Conservation (phyloP, 2,329 filamentous ascomycete genomes). For the Aspergillus terreus region DNA sequence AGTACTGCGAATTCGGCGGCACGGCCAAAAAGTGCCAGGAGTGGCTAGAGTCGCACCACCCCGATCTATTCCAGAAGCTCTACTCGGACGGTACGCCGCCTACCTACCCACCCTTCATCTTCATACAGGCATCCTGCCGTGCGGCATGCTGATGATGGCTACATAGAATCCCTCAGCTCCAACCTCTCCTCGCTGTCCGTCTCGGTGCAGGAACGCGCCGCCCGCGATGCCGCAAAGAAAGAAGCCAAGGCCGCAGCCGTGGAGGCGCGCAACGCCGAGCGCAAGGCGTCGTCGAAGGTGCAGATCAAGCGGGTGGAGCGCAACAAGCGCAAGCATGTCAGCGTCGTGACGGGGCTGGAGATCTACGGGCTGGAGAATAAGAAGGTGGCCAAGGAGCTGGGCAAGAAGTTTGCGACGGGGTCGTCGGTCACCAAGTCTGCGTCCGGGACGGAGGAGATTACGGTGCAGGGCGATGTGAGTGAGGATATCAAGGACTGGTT, state of each 20-base stretch:
- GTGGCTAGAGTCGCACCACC: slow-evolving; percentile 78
- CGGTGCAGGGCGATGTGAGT: slow-evolving; percentile 94
- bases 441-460: slow-evolving; percentile 88
- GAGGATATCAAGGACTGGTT: slow-evolving; percentile 92
- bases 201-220: slow-evolving; percentile 88
- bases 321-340: slow-evolving; percentile 97
- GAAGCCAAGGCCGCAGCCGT: slow-evolving; percentile 86
- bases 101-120: background rate
- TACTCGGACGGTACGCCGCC: slow-evolving; percentile 72
- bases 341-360: slow-evolving; percentile 85
- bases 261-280: slow-evolving; percentile 77
- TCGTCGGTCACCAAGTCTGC: slow-evolving; percentile 86
- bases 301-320: slow-evolving; percentile 96
- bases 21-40: slow-evolving; percentile 96
- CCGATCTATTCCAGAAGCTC: slow-evolving; percentile 69
- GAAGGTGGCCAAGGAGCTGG: slow-evolving; percentile 92
- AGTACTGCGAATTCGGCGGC: slow-evolving; percentile 99
- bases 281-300: slow-evolving; percentile 76
- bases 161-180: slow-evolving; percentile 70
- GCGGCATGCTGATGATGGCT: background rate
- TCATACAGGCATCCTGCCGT: no score
- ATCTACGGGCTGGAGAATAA: slow-evolving; percentile 89
- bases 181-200: slow-evolving; percentile 82
- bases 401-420: slow-evolving; percentile 97
- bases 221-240: slow-evolving; percentile 96